Percentiles rank a stretch among this genome's conserved stretches.
These are phyloP conservation scores for Rhizopus delemar DNA, from an alignment of 371 early-diverging fungal species.

Conservation along the genomic window DNA sequence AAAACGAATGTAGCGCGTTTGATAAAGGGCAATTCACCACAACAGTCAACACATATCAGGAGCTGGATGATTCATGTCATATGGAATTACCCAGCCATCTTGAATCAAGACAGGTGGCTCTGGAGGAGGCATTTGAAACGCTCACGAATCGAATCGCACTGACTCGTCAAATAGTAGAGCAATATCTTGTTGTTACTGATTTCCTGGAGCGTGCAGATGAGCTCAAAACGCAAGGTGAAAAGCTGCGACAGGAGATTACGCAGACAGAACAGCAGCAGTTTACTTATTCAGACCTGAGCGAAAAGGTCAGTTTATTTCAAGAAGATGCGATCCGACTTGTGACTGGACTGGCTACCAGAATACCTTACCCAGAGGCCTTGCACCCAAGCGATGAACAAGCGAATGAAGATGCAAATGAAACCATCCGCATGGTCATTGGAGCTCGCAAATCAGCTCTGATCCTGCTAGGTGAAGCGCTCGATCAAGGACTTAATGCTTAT, in stretches of 20 bases:
- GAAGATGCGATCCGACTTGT: constrained; percentile 36
- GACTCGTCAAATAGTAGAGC: constrained; percentile 48
- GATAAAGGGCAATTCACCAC: constrained; percentile 43
- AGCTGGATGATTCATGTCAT: constrained; percentile 46
- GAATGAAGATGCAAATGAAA: constrained; percentile 40
- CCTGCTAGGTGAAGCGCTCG: constrained; percentile 39
- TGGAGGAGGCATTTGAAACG: constrained; percentile 48
- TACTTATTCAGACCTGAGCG: constrained; percentile 19
- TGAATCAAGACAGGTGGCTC: constrained; percentile 44
- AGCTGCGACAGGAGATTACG: constrained; percentile 25
- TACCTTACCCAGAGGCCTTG: constrained; percentile 39
- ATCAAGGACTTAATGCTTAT: constrained; percentile 41
- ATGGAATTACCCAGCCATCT: constrained; percentile 46
- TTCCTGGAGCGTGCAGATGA: constrained; percentile 34
- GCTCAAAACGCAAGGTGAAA: constrained; percentile 29
- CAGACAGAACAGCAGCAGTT: constrained; percentile 19
- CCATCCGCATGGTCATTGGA: constrained; percentile 33
- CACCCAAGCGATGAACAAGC: constrained; percentile 28
- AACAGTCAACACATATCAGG: constrained; percentile 47
- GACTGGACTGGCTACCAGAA: constrained; percentile 28
- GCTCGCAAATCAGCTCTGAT: constrained; percentile 35
- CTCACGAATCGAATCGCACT: constrained; percentile 44
- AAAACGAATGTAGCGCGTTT: constrained; percentile 35
- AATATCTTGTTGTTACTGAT: constrained; percentile 41
- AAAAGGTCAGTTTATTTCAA: constrained; percentile 32